phyloP scores from a whole-genome alignment of 768 basidiomycete species.

The Mycena indigotica region DNA sequence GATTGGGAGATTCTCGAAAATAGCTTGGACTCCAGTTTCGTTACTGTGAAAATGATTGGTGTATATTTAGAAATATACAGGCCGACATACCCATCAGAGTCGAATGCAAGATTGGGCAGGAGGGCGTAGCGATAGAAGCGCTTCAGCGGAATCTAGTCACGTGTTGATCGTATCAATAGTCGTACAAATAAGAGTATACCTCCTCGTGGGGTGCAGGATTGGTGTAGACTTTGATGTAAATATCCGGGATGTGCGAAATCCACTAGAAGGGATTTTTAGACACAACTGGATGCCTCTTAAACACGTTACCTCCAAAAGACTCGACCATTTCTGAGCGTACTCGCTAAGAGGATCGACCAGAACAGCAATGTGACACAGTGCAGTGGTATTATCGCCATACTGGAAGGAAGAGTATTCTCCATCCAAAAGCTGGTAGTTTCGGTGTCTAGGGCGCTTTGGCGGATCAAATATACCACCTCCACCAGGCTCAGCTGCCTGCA shows the following conservation, averaged over 20 bases:
- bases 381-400: slow-evolving; percentile 66
- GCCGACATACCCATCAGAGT: slow-evolving; percentile 64
- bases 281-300: background rate
- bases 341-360: slow-evolving; percentile 87
- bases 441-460: slow-evolving; percentile 57
- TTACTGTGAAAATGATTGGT: slow-evolving; percentile 29
- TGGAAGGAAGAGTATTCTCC: slow-evolving; percentile 70
- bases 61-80: background rate
- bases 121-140: slow-evolving; percentile 88
- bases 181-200: slow-evolving; percentile 42
- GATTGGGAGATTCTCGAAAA: slow-evolving; percentile 73
- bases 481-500: slow-evolving; percentile 72
- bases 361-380: slow-evolving; percentile 69
- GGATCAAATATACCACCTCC: slow-evolving; percentile 73
- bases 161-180: background rate
- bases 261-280: slow-evolving; percentile 43
- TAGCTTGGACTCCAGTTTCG: slow-evolving; percentile 58
- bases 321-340: slow-evolving; percentile 82
- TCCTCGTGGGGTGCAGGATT: slow-evolving; percentile 72
- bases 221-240: slow-evolving; percentile 75
- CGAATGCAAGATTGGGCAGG: slow-evolving; percentile 57
- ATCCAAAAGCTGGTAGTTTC: slow-evolving; percentile 61
- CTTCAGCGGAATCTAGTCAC: slow-evolving; percentile 78
- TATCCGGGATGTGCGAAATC: slow-evolving; percentile 62
- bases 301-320: slow-evolving; percentile 63